These are phyloP conservation scores for Penicillium bovifimosum DNA, from an alignment of 495 filamentous ascomycete species.

Conservation along the genomic window DNA sequence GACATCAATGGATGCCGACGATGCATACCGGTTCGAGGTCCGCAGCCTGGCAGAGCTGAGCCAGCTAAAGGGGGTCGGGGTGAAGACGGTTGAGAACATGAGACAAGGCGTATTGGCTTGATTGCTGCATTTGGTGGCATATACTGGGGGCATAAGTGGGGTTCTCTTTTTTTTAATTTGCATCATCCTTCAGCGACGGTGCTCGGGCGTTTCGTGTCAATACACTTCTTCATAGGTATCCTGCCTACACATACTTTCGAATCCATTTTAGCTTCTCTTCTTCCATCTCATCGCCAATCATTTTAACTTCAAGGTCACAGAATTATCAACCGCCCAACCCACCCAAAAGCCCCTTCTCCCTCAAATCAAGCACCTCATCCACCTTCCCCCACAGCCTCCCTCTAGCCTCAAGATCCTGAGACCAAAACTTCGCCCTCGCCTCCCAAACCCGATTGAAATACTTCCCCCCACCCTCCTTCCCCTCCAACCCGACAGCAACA, in stretches of 20 bases:
- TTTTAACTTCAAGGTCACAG: neutral
- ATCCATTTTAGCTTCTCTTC: neutral
- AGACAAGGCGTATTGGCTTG: constrained; percentile 41
- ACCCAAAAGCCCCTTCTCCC: constrained; percentile 13
- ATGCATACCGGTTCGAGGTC: constrained; percentile 33
- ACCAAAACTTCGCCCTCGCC: constrained; percentile 4
- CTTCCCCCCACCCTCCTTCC: constrained; percentile 17
- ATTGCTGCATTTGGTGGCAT: constrained; percentile 15
- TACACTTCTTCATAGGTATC: constrained; percentile 4
- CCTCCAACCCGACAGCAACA: constrained; percentile 15
- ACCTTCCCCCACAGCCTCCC: constrained; percentile 15
- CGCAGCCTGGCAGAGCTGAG: constrained; percentile 42
- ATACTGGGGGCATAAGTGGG: constrained; percentile 10
- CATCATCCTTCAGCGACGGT: constrained; percentile 37
- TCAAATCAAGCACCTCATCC: constrained; percentile 13
- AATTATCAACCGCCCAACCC: neutral
- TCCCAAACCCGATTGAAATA: constrained; percentile 30
- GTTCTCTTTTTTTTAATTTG: constrained; percentile 15
- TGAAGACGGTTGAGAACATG: constrained; percentile 52
- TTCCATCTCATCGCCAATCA: no score
- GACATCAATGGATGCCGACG: constrained; percentile 11
- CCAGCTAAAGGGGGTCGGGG: constrained; percentile 46
- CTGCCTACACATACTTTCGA: constrained; percentile 1
- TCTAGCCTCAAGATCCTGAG: constrained; percentile 10
- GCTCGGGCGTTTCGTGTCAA: constrained; percentile 30